Evolutionary conservation across 805 yeast species (phyloP).

Genomic region (Blastobotrys chiropterorum): DNA sequence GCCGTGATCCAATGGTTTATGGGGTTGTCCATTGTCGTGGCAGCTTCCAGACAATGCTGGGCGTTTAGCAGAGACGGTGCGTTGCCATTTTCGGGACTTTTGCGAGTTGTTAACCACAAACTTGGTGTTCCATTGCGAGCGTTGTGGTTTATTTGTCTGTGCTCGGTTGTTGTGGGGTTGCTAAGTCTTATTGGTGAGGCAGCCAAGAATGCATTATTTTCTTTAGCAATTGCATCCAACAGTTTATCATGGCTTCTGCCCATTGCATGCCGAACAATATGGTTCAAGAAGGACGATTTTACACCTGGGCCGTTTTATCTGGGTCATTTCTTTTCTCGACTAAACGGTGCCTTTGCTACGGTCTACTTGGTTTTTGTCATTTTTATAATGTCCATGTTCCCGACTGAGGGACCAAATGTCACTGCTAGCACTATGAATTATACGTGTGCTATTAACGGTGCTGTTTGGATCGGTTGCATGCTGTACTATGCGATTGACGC

Average conservation of each 20-base stretch:
- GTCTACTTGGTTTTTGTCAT: slow-evolving; percentile 49
- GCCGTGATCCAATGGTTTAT: slow-evolving; percentile 57
- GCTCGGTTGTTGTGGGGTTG: slow-evolving; percentile 48
- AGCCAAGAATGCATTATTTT: slow-evolving; percentile 62
- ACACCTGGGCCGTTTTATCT: slow-evolving; percentile 62
- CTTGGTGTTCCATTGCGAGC: slow-evolving; percentile 62
- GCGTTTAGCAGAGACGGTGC: slow-evolving; percentile 77
- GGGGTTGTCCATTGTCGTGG: slow-evolving; percentile 58
- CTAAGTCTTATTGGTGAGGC: slow-evolving; percentile 51
- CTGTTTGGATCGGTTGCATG: slow-evolving; percentile 51
- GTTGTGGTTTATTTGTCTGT: slow-evolving; percentile 45
- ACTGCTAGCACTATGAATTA: slow-evolving; percentile 53
- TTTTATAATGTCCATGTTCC: slow-evolving; percentile 52
- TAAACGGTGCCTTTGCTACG: slow-evolving; percentile 42
- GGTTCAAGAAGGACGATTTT: slow-evolving; percentile 41
- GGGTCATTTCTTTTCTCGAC: slow-evolving; percentile 44
- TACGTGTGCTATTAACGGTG: slow-evolving; percentile 57
- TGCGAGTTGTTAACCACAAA: slow-evolving; percentile 52
- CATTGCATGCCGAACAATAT: slow-evolving; percentile 44
- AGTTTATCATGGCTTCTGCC: slow-evolving; percentile 61
- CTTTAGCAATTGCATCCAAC: slow-evolving; percentile 57
- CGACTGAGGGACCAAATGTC: slow-evolving; percentile 34
- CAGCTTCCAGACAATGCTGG: slow-evolving; percentile 66
- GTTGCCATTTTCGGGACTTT: slow-evolving; percentile 51
- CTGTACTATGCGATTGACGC: slow-evolving; percentile 49